Evolutionary conservation across 345 rosid species (phyloP).

Genomic region (Mangifera indica): DNA sequence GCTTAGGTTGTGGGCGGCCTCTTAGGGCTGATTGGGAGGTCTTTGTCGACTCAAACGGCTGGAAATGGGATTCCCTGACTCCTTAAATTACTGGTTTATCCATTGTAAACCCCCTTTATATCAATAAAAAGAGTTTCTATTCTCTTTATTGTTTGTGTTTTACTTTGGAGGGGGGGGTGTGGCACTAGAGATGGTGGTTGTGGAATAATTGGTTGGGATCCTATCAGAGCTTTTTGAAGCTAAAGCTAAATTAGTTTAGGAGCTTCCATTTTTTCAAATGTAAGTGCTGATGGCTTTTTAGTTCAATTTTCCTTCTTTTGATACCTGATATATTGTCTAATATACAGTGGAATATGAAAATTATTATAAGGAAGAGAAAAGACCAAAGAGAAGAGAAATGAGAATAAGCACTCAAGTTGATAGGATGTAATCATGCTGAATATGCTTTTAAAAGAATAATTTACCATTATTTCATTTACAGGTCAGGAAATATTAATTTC

Average conservation of each 20-base stretch:
- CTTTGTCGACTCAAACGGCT: no score
- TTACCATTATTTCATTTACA: neutral
- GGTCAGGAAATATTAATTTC: neutral
- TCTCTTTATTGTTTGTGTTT: no score
- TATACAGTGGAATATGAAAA: neutral
- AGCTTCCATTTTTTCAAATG: neutral
- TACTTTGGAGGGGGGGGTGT: no score
- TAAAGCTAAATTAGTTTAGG: neutral
- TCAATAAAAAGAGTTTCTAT: no score
- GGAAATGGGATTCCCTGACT: no score
- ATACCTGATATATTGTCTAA: neutral
- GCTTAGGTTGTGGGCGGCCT: no score
- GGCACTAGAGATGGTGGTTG: no score
- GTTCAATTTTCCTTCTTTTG: neutral
- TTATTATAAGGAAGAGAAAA: neutral
- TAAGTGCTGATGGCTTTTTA: neutral
- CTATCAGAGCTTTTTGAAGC: neutral
- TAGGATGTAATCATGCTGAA: neutral
- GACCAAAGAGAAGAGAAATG: neutral
- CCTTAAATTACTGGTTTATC: no score
- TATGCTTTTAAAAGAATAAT: neutral
- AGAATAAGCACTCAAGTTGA: neutral
- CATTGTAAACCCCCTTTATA: no score
- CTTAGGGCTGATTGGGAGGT: no score
- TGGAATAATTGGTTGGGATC: no score